Conservation (phyloP, 169 alveolate species). For the Plasmodium coatneyi region DNA sequence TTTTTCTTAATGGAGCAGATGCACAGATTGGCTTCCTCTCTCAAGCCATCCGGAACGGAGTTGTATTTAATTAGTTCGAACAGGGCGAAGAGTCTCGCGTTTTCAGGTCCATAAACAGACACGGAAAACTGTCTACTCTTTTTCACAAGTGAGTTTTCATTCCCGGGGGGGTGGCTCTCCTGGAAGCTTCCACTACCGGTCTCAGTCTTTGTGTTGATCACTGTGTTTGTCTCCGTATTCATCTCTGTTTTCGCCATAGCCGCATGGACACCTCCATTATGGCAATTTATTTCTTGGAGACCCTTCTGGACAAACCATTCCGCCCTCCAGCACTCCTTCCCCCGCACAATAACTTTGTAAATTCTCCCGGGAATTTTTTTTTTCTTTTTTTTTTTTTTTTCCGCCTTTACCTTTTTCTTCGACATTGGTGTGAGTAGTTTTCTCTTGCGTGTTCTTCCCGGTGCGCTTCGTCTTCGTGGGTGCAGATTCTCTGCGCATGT, state of each 20-base stretch:
- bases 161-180: not conserved
- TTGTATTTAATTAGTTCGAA: conserved; percentile 62
- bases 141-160: conserved; percentile 1
- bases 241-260: not conserved
- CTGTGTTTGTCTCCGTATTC: not conserved
- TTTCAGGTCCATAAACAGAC: conserved; percentile 70
- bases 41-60: conserved; percentile 57
- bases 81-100: conserved; percentile 59
- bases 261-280: not conserved
- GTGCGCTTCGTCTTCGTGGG: not conserved
- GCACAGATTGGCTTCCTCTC: conserved; percentile 60
- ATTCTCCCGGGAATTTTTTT: conserved; percentile 63
- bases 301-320: conserved; percentile 43
- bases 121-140: conserved; percentile 69
- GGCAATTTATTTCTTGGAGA: not conserved
- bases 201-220: not conserved
- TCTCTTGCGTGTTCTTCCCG: not conserved
- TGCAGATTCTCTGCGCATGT: not conserved
- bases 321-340: conserved; percentile 75
- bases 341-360: conserved; percentile 62
- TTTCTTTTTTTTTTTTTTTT: conserved; percentile 38
- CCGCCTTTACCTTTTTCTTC: not conserved
- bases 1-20: conserved; percentile 48
- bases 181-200: not conserved
- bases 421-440: not conserved